Evolutionary conservation across 257 asterid species (phyloP).

Genomic region (Fraxinus anomala): DNA sequence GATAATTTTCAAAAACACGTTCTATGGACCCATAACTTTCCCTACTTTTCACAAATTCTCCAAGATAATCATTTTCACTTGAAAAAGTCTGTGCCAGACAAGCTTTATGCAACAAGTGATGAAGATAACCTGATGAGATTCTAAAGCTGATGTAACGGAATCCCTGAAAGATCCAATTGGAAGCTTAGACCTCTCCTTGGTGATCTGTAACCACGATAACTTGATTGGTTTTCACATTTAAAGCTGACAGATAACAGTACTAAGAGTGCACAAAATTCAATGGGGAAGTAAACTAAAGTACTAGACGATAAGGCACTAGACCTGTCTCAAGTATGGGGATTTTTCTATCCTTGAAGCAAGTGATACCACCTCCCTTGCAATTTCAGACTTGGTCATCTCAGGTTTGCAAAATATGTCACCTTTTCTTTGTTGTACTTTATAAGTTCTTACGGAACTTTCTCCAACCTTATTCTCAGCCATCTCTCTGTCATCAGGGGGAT

Average conservation of each 20-base stretch:
- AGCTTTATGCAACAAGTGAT: conserved; percentile 3
- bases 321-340: conserved; percentile 63
- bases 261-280: not conserved
- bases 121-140: conserved; percentile 69
- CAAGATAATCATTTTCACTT: no score
- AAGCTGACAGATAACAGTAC: not conserved
- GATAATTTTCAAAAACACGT: no score
- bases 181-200: conserved; percentile 69
- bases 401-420: conserved; percentile 75
- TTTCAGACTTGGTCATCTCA: conserved; percentile 45
- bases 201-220: conserved; percentile 50
- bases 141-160: conserved; percentile 62
- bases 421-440: conserved; percentile 24
- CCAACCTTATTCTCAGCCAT: conserved; percentile 40
- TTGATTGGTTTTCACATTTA: conserved; percentile 12
- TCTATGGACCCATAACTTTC: no score
- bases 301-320: conserved; percentile 21
- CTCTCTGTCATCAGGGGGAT: conserved; percentile 75
- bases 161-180: conserved; percentile 85
- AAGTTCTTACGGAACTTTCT: conserved; percentile 35
- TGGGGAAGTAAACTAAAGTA: conserved; percentile 5
- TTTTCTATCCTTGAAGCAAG: conserved; percentile 55
- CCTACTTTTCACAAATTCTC: no score
- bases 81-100: no score
- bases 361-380: conserved; percentile 55